phyloP scores from a whole-genome alignment of 441 rosid species.

The Gossypium trilobum region DNA sequence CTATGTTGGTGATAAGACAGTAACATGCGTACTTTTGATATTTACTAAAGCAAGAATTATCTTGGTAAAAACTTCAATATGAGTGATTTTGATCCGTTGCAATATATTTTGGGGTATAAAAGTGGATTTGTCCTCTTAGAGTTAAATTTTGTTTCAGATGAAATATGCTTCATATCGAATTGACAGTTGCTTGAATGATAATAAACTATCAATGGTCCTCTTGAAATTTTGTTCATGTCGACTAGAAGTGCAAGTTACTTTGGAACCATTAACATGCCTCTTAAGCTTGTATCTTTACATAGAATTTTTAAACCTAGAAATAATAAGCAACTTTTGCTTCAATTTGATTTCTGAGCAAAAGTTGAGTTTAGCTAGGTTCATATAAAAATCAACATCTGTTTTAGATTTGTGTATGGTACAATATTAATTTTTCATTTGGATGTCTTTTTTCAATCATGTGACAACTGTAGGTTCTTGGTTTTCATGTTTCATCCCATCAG shows the following conservation, averaged over 20 bases:
- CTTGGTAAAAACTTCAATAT: not conserved
- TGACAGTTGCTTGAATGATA: slow-evolving; percentile 5
- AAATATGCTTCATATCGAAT: not conserved
- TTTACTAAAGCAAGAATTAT: not conserved
- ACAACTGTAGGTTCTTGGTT: not conserved
- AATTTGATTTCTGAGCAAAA: not conserved
- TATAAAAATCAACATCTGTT: not conserved
- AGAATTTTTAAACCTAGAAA: not conserved
- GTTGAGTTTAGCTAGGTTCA: not conserved
- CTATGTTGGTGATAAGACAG: not conserved
- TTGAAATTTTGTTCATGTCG: not conserved
- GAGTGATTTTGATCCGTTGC: not conserved
- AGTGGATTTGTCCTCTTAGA: not conserved
- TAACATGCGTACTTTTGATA: not conserved
- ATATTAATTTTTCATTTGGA: not conserved
- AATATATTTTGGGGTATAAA: not conserved
- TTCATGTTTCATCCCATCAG: not conserved
- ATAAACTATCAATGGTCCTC: not conserved
- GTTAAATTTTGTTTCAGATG: not conserved
- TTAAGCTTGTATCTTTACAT: not conserved
- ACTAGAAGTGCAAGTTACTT: not conserved
- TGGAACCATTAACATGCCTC: not conserved
- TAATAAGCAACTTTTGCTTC: not conserved
- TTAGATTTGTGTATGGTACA: not conserved
- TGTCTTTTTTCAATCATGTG: not conserved